Evolutionary conservation across 2,329 filamentous ascomycete genomes (phyloP), one percentile per base, ranked within the genome.

Genomic region (Passalora sequoiae): DNA sequence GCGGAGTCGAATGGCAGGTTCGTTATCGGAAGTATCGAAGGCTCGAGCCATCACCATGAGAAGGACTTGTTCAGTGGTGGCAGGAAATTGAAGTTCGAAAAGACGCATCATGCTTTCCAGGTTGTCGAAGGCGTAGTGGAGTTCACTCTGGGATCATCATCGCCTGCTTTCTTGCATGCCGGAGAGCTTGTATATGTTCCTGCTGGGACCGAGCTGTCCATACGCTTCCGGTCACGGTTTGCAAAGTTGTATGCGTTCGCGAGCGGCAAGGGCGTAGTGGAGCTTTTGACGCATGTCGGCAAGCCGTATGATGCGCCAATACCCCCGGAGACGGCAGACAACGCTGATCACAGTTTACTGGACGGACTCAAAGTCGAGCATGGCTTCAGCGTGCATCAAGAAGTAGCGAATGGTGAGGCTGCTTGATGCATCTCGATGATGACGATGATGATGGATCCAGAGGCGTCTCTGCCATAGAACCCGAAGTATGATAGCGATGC

Each of bases 21-120:
- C 43, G 66, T 72, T 7, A 77, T 80, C 44, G 73, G 70, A 1
- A 73, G 70, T 40, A 69, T 80, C 22, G 74, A 78, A 51, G 65
- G 63, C 0, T 71, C 64, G 1, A 62, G 58, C 40, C 47, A 61
- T 0, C 71, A 73, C 38, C 33, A 43, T 44, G 54, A 54, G 1
- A 45, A 52, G 7, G 64, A 65, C 4, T 44, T 68, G 1, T 63
- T 73, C 39, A 45, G 33, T 7, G 29, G 36, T 17, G 41, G 27
- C 0, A 56, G 59, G 17, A 66, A 58, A 44, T 44, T 77, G 21
- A 65, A 61, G 0, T 79, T 78, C 48, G 40, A 58, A 0, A 58
- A 57, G 0, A 72, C 73, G 1, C 75, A 78, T 49, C 76, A 79
- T 55, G 76, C 73, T 40, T 64, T 79, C 35, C 68, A 64, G 41